Base-by-base conservation (phyloP, 345 rosid genomes). In the Clausena lansium region DNA sequence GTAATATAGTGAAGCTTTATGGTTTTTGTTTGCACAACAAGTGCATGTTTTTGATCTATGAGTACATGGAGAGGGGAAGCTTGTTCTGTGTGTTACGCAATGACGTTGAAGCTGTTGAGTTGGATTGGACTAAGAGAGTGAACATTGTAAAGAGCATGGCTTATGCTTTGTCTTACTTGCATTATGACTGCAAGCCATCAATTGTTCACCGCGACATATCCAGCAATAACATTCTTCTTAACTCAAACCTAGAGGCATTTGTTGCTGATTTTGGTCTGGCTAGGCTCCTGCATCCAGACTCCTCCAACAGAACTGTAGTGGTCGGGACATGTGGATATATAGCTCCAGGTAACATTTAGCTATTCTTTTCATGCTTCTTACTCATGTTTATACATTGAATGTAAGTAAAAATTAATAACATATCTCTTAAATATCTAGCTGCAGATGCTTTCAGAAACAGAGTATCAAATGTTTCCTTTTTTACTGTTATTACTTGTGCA, bases 211-310 rank as follows among this genome's bases (percentile, higher is more conserved):
- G 71, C 4, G 71, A 67, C 54, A 39, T 67, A 4, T 67, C 71
- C 7, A 67, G 71, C 54, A 67, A 38, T 17, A 67, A 67, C 10
- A 30, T 67, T 38, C 50, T 67, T 8, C 54, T 39, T 2, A 67
- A 39, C 0, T 22, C 71, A 10, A 25, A 5, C 11, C 15, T 45
- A 22, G 28, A 67, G 7, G 71, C 54, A 28, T 67, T 67, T 13
- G 54, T 67, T 38, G 71, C 52, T 11, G 71, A 67, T 15, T 67
- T 67, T 67, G 71, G 71, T 5, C n/a, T 39, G 32, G 71, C 71
- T 24, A 67, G 71, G 7, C 32, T 67, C 25, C 33, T 38, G 3
- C 22, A 67, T 10, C 50, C 50, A 45, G 50, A 45, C 3, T 13
- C 50, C 50, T 45, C 50, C 50, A 45, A 45, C 50, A 67, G 71